Base-by-base conservation (phyloP, 192 early-diverging fungal species). In the Chytriomyces sp. region DNA sequence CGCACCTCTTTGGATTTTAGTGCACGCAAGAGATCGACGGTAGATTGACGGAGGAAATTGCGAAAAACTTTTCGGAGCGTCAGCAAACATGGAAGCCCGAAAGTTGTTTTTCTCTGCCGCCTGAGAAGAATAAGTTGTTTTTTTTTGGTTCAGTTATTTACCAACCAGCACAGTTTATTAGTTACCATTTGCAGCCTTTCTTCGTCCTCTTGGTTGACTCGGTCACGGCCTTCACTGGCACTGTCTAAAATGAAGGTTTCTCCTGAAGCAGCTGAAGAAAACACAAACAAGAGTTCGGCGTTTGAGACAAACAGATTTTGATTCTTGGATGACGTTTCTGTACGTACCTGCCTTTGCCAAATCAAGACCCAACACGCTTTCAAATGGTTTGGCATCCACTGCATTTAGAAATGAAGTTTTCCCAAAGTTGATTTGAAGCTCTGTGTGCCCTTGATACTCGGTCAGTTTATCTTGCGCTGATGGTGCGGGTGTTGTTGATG, bases 21-120 rank as follows among this genome's bases (percentile, higher is more conserved):
- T 88, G 43, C 80, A 81, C 13, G 86, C 86, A 59, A 89, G 71
- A 7, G 86, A 88, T 18, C 86, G 81, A 23, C 86, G 73, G 69
- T 89, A 89, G 45, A 88, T 83, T 45, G 79, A 82, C 13, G 88
- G 88, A 45, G 88, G 88, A 74, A 87, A 89, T 64, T 88, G 86
- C 5, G 88, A 89, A 75, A 88, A 88, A 76, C 84, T 85, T 57
- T 80, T 82, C 26, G 72, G 67, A 16, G 67, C 53, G 18, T 86
- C 84, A 9, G 68, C 61, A 5, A 79, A 43, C 8, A 86, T 49
- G 5, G 79, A 68, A 13, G 68, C 77, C 10, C 82, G 71, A 61
- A 83, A 83, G 50, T 69, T 77, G 57, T 69, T 86, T 57, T 86
- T 88, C 45, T 88, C 87, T 20, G 84, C 46, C 10, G 83, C 57